phyloP scores from a whole-genome alignment of 306 rosid species.

The Dalbergia cultrata region DNA sequence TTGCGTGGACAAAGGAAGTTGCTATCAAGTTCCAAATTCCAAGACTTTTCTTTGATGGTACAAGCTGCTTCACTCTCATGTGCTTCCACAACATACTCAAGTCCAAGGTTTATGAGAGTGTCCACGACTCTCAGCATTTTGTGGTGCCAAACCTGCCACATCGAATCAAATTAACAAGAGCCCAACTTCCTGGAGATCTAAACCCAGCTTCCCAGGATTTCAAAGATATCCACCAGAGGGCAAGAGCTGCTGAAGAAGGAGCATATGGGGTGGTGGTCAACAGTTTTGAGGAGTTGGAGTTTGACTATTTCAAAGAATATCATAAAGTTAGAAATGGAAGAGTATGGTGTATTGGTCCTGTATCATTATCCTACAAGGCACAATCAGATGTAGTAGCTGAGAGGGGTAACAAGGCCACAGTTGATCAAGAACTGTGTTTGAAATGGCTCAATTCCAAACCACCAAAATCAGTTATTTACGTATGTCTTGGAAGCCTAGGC shows the following conservation, averaged over 20 bases:
- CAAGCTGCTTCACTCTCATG: background rate
- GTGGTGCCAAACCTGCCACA: constrained; percentile 54
- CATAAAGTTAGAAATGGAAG: constrained; percentile 29
- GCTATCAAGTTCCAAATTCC: background rate
- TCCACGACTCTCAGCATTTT: constrained; percentile 41
- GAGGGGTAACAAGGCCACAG: constrained; percentile 58
- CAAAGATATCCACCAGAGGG: background rate
- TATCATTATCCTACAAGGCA: constrained; percentile 55
- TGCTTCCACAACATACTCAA: constrained; percentile 3
- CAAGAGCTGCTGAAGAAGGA: constrained; percentile 37
- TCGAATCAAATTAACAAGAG: constrained; percentile 48
- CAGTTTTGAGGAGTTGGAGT: constrained; percentile 63
- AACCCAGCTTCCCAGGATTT: background rate
- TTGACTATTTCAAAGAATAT: constrained; percentile 41
- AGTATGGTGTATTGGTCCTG: constrained; percentile 65
- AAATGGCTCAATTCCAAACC: constrained; percentile 59
- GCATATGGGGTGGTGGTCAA: constrained; percentile 56
- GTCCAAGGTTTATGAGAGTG: constrained; percentile 8
- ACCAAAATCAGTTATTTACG: constrained; percentile 49
- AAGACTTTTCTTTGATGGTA: background rate
- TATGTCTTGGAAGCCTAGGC: constrained; percentile 52
- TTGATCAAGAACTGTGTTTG: constrained; percentile 43
- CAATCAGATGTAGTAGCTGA: constrained; percentile 33
- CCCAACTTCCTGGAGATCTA: constrained; percentile 38
- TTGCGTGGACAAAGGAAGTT: background rate